Conservation (phyloP, 768 basidiomycete genomes). For the Podaxis sp. region DNA sequence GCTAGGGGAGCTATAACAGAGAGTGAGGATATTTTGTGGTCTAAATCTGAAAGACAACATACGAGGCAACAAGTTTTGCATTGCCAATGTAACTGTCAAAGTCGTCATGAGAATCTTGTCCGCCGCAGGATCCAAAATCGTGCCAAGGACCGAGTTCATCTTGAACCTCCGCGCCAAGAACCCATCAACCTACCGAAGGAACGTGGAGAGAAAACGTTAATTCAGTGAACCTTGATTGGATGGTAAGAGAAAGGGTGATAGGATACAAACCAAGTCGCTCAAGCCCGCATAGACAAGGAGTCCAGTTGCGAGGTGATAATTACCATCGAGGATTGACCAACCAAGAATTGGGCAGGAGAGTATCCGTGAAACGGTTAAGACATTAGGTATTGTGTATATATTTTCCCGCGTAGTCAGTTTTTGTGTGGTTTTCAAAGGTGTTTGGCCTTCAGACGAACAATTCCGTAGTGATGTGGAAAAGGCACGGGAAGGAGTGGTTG, state of each 20-base stretch:
- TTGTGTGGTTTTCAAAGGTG: constrained; percentile 15
- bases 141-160: constrained; percentile 89
- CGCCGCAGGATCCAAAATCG: constrained; percentile 94
- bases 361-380: constrained; percentile 85
- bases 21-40: neutral
- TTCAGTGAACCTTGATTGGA: neutral
- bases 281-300: constrained; percentile 89
- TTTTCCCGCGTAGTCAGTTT: constrained; percentile 62
- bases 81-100: constrained; percentile 78
- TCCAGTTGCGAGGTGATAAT: constrained; percentile 77
- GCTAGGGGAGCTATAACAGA: constrained; percentile 69
- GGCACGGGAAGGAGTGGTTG: neutral
- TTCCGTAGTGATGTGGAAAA: constrained; percentile 20
- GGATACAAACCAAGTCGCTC: constrained; percentile 74
- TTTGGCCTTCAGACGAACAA: constrained; percentile 11
- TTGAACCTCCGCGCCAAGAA: constrained; percentile 83
- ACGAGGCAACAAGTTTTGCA: constrained; percentile 84
- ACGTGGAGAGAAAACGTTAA: neutral
- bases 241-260: neutral
- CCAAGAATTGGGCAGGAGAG: constrained; percentile 88
- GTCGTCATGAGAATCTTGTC: constrained; percentile 97
- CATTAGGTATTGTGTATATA: constrained; percentile 92
- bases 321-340: constrained; percentile 78
- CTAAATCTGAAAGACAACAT: constrained; percentile 21
- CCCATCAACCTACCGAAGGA: constrained; percentile 70